Evolutionary conservation across 2,329 filamentous ascomycete genomes (phyloP).

Genomic region (Ophiostoma ulmi): DNA sequence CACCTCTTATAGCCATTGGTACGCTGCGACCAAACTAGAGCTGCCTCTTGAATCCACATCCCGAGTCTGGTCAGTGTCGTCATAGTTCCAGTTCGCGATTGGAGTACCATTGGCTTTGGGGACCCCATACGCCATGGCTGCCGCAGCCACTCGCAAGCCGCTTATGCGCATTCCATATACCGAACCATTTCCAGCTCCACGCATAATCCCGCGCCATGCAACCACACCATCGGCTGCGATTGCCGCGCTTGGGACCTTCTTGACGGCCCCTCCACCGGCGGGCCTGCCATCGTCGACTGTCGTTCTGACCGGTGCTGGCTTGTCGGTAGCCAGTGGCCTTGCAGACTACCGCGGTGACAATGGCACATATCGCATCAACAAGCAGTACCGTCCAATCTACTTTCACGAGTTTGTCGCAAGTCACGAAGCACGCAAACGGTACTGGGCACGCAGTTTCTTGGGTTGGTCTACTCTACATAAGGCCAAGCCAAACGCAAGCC

Average conservation of each 20-base stretch:
- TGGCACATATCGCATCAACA: constrained; percentile 90
- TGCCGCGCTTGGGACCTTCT: constrained; percentile 69
- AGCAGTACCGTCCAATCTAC: constrained; percentile 85
- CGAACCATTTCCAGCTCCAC: constrained; percentile 68
- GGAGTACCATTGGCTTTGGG: not conserved
- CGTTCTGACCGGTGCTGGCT: constrained; percentile 72
- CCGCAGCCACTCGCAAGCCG: constrained; percentile 55
- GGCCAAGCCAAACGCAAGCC: constrained; percentile 73
- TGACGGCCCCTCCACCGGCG: constrained; percentile 55
- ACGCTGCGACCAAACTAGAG: not conserved
- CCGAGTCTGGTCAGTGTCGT: not conserved
- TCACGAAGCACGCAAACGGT: constrained; percentile 83
- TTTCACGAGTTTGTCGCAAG: constrained; percentile 78
- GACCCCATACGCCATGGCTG: constrained; percentile 16
- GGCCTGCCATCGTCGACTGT: constrained; percentile 46
- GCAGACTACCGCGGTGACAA: constrained; percentile 87
- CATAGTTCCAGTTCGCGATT: not conserved
- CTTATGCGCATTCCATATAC: constrained; percentile 90
- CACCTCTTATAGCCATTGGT: not conserved
- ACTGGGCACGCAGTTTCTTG: constrained; percentile 92
- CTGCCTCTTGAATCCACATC: not conserved
- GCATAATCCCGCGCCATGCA: constrained; percentile 68
- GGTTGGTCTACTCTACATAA: constrained; percentile 80
- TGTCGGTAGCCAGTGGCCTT: constrained; percentile 87
- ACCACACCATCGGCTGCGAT: constrained; percentile 67